Evolutionary conservation across 306 rosid species (phyloP).

Genomic region (Corylus avellana): DNA sequence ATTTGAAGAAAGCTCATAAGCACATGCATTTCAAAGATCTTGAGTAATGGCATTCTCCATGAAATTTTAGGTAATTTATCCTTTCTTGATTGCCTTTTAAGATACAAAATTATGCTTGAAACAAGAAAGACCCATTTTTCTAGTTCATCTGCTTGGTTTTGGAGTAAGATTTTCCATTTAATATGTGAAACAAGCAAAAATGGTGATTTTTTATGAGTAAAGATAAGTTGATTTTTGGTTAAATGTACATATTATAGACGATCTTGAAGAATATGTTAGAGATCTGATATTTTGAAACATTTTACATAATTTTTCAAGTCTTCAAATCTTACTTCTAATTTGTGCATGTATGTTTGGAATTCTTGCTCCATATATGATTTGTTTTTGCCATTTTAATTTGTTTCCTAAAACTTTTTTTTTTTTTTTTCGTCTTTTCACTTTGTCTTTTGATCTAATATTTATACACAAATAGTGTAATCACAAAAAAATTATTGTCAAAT

Average conservation of each 20-base stretch:
- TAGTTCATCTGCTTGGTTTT: background rate
- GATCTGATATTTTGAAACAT: background rate
- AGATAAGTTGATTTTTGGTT: background rate
- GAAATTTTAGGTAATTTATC: constrained; percentile 15
- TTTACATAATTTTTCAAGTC: background rate
- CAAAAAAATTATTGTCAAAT: background rate
- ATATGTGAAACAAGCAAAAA: background rate
- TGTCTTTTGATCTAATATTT: background rate
- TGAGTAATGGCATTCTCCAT: background rate
- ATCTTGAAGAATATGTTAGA: background rate
- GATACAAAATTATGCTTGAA: background rate
- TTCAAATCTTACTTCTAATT: background rate
- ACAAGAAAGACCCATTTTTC: background rate
- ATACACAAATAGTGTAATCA: background rate
- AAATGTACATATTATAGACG: background rate
- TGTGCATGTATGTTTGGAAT: background rate
- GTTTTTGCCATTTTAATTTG: background rate
- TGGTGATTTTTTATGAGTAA: background rate
- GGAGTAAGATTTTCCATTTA: background rate
- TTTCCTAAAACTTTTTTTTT: background rate
- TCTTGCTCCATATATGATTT: background rate
- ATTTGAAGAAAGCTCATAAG: background rate
- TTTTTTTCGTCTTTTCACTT: background rate
- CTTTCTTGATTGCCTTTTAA: background rate
- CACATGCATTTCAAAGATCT: constrained; percentile 4